Percentiles rank a stretch among this genome's conserved stretches.
These are phyloP conservation scores for Gynostemma pentaphyllum DNA, from an alignment of 306 rosid genomes.

Conservation along the genomic window DNA sequence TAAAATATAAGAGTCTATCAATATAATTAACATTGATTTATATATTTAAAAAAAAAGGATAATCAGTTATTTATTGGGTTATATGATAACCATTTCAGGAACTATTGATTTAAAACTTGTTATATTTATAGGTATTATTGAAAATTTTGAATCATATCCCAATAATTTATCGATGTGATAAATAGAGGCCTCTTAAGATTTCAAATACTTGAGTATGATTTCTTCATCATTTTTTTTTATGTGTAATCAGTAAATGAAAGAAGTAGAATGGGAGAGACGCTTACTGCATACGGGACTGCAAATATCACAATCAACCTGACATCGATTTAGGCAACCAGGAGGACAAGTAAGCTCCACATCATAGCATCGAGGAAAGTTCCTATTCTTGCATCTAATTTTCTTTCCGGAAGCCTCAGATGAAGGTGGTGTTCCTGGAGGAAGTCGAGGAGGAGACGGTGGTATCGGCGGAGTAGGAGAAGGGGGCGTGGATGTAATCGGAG, in stretches of 20 bases:
- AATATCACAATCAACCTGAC: conserved; percentile 49
- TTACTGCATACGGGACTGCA: conserved; percentile 65
- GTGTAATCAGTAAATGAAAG: no score
- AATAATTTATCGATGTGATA: no score
- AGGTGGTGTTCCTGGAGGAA: conserved; percentile 1
- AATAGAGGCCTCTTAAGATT: no score
- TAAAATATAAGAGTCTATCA: no score
- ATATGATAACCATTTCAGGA: no score
- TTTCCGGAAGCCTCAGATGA: conserved; percentile 4
- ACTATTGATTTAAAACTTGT: no score
- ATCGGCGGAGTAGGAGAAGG: neutral
- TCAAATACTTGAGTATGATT: neutral
- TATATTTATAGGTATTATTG: no score
- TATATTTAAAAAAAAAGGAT: no score
- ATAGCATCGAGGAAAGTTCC: conserved; percentile 28
- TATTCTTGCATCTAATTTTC: conserved; percentile 34
- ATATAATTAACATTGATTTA: no score
- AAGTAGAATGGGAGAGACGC: neutral
- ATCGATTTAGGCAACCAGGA: conserved; percentile 29
- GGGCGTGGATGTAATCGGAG: neutral
- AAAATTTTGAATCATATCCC: no score
- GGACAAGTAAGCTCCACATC: conserved; percentile 40
- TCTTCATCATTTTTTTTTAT: neutral
- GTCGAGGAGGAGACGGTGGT: neutral
- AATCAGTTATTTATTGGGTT: no score